Evolutionary conservation across 805 yeast species (phyloP).

Genomic region (Sungouiozyma intestinalis): DNA sequence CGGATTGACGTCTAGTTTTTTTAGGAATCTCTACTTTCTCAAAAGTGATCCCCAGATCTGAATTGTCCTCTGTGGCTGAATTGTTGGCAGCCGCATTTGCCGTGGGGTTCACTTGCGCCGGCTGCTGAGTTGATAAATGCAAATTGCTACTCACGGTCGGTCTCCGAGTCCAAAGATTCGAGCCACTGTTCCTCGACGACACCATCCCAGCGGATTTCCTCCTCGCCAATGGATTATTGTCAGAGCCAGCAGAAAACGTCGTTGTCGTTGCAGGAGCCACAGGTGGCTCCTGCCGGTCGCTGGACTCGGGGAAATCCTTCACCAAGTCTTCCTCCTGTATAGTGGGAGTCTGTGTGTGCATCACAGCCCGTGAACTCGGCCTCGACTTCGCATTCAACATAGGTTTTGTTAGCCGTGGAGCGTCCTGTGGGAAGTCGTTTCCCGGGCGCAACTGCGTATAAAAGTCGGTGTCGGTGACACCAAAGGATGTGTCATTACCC

Average conservation of each 20-base stretch:
- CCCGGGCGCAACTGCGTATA: not conserved
- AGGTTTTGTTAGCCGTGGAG: no score
- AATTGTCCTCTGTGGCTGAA: not conserved
- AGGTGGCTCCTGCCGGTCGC: not conserved
- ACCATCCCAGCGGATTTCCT: not conserved
- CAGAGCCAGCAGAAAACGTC: no score
- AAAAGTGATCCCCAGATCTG: constrained; percentile 24
- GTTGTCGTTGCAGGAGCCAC: not conserved
- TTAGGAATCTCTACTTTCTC: constrained; percentile 42
- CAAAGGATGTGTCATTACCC: not conserved
- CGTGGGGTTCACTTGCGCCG: not conserved
- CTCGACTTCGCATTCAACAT: no score
- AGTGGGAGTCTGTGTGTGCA: constrained; percentile 10
- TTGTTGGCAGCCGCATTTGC: not conserved
- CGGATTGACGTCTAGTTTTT: constrained; percentile 31
- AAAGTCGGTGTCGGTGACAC: not conserved
- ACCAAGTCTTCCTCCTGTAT: constrained; percentile 12
- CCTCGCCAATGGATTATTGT: not conserved
- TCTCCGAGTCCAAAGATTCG: not conserved
- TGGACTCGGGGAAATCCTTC: constrained; percentile 1
- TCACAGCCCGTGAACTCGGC: not conserved
- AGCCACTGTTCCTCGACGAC: not conserved
- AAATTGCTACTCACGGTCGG: not conserved
- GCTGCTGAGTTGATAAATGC: not conserved
- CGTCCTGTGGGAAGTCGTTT: no score